These are phyloP conservation scores for Blastomyces emzantsi DNA, from an alignment of 2,329 filamentous ascomycete species.

Conservation along the genomic window DNA sequence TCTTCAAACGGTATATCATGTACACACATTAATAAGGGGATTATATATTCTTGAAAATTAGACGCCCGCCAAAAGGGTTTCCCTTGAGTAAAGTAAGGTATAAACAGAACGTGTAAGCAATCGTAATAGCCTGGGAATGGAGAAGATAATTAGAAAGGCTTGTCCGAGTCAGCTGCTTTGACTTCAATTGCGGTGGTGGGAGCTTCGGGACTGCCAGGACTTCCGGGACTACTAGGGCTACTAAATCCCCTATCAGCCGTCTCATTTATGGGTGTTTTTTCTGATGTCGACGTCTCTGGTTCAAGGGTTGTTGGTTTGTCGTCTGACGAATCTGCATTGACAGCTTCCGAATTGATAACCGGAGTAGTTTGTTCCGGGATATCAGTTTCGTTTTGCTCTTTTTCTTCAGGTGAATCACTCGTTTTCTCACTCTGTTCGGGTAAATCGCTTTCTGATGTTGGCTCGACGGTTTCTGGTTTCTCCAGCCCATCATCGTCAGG, in stretches of 20 bases:
- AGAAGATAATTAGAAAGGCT: background rate
- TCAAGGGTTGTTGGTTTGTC: background rate
- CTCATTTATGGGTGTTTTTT: background rate
- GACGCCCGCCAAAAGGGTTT: background rate
- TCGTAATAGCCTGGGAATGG: background rate
- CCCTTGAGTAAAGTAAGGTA: background rate
- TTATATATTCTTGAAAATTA: background rate
- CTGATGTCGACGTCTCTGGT: background rate
- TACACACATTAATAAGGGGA: conserved; percentile 3
- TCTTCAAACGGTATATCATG: background rate
- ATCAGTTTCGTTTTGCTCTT: background rate
- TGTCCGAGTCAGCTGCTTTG: conserved; percentile 5
- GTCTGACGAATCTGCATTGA: background rate
- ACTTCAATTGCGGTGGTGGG: conserved; percentile 6
- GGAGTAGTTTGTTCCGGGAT: background rate
- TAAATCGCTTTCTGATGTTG: background rate
- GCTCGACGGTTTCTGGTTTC: background rate
- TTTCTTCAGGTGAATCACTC: background rate
- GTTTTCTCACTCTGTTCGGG: background rate
- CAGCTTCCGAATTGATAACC: background rate
- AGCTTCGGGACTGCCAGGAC: conserved; percentile 2
- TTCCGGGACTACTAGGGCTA: background rate
- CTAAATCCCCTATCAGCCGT: background rate
- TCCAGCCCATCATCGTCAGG: background rate
- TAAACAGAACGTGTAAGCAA: conserved; percentile 1